A percentile compares a stretch with the other conserved stretches of the same genome.
Conservation (phyloP, 2,329 filamentous ascomycete species). For the Dactylonectria macrodidyma region DNA sequence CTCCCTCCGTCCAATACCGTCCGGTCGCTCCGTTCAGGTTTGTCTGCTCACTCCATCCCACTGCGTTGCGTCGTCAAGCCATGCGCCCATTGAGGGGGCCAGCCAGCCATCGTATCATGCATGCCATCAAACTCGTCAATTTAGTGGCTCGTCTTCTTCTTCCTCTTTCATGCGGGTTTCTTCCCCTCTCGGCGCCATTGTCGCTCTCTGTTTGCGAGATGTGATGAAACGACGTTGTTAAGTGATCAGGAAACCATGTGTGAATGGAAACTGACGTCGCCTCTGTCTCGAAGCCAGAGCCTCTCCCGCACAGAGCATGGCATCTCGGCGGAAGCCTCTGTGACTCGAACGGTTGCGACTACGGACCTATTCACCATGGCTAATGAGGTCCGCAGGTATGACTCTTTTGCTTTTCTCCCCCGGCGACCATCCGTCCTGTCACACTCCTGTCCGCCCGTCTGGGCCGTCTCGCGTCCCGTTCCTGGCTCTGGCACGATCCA, state of each 20-base stretch:
- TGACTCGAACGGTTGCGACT: neutral
- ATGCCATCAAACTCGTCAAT: constrained; percentile 27
- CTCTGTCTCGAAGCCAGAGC: constrained; percentile 30
- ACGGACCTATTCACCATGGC: neutral
- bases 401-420: constrained; percentile 13
- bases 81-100: constrained; percentile 15
- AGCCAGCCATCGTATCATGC: constrained; percentile 29
- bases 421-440: constrained; percentile 7
- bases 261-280: constrained; percentile 17
- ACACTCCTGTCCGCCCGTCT: constrained; percentile 22
- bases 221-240: neutral
- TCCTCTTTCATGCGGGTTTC: neutral
- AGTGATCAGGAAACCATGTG: neutral
- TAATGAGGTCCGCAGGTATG: constrained; percentile 5
- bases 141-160: constrained; percentile 1
- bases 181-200: neutral
- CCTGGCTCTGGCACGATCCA: constrained; percentile 27
- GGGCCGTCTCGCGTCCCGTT: constrained; percentile 22
- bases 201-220: neutral
- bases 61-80: constrained; percentile 24
- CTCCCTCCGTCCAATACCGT: constrained; percentile 29
- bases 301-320: constrained; percentile 28
- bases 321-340: constrained; percentile 27
- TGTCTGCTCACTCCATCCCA: constrained; percentile 24
- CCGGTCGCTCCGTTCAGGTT: constrained; percentile 31